Percentiles rank a stretch among this genome's conserved stretches.
These are phyloP conservation scores for Pseudocercospora eumusae DNA, from an alignment of 2,329 filamentous ascomycete species.

Conservation along the genomic window DNA sequence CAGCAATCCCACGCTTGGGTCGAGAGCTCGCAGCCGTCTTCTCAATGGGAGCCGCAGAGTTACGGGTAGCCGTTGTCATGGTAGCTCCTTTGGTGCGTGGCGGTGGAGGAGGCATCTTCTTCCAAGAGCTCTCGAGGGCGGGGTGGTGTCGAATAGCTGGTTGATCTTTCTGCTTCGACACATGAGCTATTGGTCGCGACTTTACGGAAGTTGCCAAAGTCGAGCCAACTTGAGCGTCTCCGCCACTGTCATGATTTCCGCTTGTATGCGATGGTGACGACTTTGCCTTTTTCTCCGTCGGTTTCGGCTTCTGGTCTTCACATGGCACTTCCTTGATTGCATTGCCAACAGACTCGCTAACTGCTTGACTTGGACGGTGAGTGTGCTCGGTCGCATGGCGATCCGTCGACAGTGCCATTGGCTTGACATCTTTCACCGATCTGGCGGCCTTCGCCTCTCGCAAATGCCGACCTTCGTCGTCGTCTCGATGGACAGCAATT, in stretches of 20 bases:
- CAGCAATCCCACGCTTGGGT: constrained; percentile 8
- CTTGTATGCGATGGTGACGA: background rate
- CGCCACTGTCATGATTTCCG: background rate
- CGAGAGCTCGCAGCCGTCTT: constrained; percentile 7
- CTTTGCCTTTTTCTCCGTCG: background rate
- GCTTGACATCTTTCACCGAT: background rate
- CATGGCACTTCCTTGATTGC: background rate
- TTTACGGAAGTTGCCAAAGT: background rate
- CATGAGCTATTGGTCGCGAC: background rate
- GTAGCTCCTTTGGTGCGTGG: background rate
- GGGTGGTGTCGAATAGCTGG: background rate
- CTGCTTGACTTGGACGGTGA: background rate
- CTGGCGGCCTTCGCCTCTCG: background rate
- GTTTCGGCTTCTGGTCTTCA: background rate
- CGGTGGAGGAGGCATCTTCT: constrained; percentile 5
- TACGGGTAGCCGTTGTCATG: background rate
- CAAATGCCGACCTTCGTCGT: background rate
- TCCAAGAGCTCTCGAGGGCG: background rate
- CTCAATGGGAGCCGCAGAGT: background rate
- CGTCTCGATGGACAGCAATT: background rate
- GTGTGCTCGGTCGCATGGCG: background rate
- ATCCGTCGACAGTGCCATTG: background rate
- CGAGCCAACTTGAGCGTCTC: background rate
- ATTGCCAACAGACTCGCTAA: background rate
- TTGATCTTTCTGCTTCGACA: background rate